A percentile compares a stretch with the other conserved stretches of the same genome.
phyloP scores from a whole-genome alignment of 352 stramenopile species.

The Phytophthora agathidicida region DNA sequence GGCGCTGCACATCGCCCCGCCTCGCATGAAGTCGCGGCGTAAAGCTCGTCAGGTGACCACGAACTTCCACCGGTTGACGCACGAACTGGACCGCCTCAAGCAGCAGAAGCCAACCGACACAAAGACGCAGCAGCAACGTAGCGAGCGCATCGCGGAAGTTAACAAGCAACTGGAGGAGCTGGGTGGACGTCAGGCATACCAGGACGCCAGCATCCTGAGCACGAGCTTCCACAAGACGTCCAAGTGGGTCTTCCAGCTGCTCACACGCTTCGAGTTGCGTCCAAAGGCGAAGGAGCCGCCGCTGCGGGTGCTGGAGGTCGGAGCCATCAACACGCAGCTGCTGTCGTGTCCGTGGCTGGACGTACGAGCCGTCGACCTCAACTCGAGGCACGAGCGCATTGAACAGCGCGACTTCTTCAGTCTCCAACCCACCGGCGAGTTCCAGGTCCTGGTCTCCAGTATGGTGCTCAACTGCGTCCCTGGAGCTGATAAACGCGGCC shows the following conservation, averaged over 20 bases:
- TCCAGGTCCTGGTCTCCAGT: constrained; percentile 93
- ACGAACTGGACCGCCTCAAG: constrained; percentile 70
- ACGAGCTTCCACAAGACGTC: constrained; percentile 95
- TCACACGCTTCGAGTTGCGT: constrained; percentile 79
- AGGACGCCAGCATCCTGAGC: constrained; percentile 94
- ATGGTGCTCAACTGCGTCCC: constrained; percentile 98
- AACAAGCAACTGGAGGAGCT: constrained; percentile 84
- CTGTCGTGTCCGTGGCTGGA: constrained; percentile 93
- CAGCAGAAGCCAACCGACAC: constrained; percentile 29
- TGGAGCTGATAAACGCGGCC: constrained; percentile 77
- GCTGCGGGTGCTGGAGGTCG: constrained; percentile 82
- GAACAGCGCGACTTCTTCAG: constrained; percentile 94
- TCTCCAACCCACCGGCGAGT: constrained; percentile 66
- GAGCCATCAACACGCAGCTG: constrained; percentile 97
- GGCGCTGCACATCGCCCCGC: constrained; percentile 59
- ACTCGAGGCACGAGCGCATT: constrained; percentile 91
- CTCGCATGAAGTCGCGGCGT: constrained; percentile 70
- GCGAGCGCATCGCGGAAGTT: constrained; percentile 53
- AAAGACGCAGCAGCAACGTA: constrained; percentile 31
- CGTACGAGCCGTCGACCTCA: constrained; percentile 95
- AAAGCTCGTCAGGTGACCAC: constrained; percentile 78
- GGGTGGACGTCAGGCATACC: constrained; percentile 92
- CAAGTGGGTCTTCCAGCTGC: constrained; percentile 94
- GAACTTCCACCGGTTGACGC: constrained; percentile 78
- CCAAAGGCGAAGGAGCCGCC: constrained; percentile 72